Conservation (phyloP, 106 monocot species). For the Acorus gramineus region DNA sequence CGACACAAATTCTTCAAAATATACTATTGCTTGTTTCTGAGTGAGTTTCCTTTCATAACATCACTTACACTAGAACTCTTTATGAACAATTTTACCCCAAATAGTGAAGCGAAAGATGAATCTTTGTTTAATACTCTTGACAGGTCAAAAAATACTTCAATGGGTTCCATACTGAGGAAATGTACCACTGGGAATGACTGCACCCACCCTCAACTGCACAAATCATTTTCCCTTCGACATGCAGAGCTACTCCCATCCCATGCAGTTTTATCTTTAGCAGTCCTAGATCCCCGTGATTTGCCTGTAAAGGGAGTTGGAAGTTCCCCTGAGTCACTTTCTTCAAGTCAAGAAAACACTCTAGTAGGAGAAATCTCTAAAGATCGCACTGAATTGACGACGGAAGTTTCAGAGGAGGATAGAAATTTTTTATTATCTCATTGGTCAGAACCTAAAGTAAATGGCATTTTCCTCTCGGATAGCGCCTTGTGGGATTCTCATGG, state of each 20-base stretch:
- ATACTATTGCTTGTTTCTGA: slow-evolving; percentile 40
- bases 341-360: slow-evolving; percentile 8
- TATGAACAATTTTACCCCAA: neutral
- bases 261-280: slow-evolving; percentile 53
- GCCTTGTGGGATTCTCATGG: slow-evolving; percentile 57
- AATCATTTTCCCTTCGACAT: slow-evolving; percentile 21
- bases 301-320: slow-evolving; percentile 8
- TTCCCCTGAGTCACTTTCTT: slow-evolving; percentile 1
- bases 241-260: slow-evolving; percentile 32
- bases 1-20: slow-evolving; percentile 45
- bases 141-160: neutral
- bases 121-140: neutral
- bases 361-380: slow-evolving; percentile 18
- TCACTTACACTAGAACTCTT: too few species aligned
- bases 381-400: neutral
- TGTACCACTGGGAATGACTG: slow-evolving; percentile 13
- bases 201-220: slow-evolving; percentile 15
- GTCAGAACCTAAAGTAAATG: slow-evolving; percentile 28
- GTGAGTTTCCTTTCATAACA: slow-evolving; percentile 21
- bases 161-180: slow-evolving; percentile 5
- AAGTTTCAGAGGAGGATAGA: slow-evolving; percentile 2
- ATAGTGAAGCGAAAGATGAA: too few species aligned
- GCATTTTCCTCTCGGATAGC: slow-evolving; percentile 34
- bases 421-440: slow-evolving; percentile 16
- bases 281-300: slow-evolving; percentile 63